These are phyloP conservation scores for Phialophora tarda DNA, from an alignment of 2,329 filamentous ascomycete species.

Conservation along the genomic window DNA sequence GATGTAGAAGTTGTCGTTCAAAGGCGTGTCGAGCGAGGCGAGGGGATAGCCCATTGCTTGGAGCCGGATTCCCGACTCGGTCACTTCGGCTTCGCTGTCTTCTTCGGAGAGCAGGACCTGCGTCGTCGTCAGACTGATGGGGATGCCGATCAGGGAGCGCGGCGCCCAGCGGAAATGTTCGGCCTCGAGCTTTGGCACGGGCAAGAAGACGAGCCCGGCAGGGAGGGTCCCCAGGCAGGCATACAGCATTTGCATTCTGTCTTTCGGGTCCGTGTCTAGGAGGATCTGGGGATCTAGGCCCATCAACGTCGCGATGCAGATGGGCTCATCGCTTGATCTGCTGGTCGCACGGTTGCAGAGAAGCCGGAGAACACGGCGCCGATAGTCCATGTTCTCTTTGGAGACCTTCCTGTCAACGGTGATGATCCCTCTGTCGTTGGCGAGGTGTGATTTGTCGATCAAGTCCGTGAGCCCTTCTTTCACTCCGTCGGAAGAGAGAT, in stretches of 20 bases:
- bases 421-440: neutral
- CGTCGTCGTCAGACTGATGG: neutral
- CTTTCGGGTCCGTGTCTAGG: neutral
- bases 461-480: neutral
- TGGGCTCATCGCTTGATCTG: neutral
- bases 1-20: conserved; percentile 1
- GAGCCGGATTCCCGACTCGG: neutral
- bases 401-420: neutral
- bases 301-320: neutral
- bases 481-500: neutral
- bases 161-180: conserved; percentile 9
- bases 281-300: neutral
- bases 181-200: conserved; percentile 1
- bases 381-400: neutral
- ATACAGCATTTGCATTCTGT: neutral
- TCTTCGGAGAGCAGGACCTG: neutral
- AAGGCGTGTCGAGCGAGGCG: neutral
- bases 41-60: neutral
- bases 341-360: conserved; percentile 1
- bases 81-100: neutral
- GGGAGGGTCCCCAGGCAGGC: neutral
- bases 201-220: neutral
- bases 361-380: neutral
- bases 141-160: neutral
- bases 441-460: neutral